phyloP scores from a whole-genome alignment of 495 filamentous ascomycete species.

The Neurospora africana region DNA sequence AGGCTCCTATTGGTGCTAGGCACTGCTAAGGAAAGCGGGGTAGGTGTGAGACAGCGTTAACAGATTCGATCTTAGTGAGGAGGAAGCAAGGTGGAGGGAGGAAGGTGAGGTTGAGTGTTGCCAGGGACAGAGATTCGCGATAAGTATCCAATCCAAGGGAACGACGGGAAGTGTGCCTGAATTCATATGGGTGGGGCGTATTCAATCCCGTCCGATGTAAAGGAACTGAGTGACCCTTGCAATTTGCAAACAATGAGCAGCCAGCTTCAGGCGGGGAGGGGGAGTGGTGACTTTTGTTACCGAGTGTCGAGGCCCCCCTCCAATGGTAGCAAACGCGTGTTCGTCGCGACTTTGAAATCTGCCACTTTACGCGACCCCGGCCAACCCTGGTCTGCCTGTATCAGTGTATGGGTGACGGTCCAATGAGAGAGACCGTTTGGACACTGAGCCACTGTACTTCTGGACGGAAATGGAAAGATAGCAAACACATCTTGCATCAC shows the following conservation, averaged over 20 bases:
- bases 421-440: background rate
- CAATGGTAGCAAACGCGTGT: background rate
- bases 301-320: background rate
- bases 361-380: background rate
- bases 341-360: background rate
- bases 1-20: background rate
- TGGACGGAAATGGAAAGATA: background rate
- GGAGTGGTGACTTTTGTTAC: background rate
- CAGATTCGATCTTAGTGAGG: slow-evolving; percentile 10
- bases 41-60: slow-evolving; percentile 4
- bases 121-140: background rate
- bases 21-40: background rate
- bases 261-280: background rate
- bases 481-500: background rate
- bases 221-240: background rate
- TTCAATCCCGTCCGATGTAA: background rate
- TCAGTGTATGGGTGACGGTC: background rate
- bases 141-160: background rate
- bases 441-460: background rate
- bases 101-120: background rate
- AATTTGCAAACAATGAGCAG: background rate
- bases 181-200: background rate
- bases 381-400: background rate
- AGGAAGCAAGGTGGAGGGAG: slow-evolving; percentile 4
- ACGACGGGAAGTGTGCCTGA: background rate